These are phyloP conservation scores for Coleophoma cylindrospora DNA, from an alignment of 2,329 filamentous ascomycete species.

Conservation along the genomic window DNA sequence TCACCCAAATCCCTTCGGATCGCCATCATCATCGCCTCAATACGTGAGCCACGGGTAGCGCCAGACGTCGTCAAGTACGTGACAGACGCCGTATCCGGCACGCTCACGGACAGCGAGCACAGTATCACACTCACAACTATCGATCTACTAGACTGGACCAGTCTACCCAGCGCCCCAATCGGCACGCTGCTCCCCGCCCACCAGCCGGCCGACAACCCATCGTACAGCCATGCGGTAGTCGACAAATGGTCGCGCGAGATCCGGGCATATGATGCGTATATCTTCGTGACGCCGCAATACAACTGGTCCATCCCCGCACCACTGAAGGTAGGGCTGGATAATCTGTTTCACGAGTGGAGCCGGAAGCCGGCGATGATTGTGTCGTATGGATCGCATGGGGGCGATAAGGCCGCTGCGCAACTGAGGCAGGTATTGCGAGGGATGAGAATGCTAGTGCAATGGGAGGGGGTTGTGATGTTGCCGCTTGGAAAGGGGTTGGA, in stretches of 20 bases:
- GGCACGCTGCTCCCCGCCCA: not conserved
- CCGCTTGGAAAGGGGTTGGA: not conserved
- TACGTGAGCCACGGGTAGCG: not conserved
- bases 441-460: slow-evolving; percentile 25
- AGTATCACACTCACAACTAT: not conserved
- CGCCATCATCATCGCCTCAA: not conserved
- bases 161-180: not conserved
- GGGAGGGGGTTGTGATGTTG: not conserved
- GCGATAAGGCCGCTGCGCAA: slow-evolving; percentile 30
- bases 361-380: slow-evolving; percentile 39
- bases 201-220: not conserved
- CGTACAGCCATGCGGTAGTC: not conserved
- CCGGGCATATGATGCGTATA: slow-evolving; percentile 28
- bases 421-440: slow-evolving; percentile 28
- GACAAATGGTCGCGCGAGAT: slow-evolving; percentile 30
- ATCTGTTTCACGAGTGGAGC: slow-evolving; percentile 40
- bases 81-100: not conserved
- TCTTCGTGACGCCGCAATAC: slow-evolving; percentile 38
- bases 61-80: not conserved
- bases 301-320: slow-evolving; percentile 39
- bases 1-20: not conserved
- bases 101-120: not conserved
- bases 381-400: slow-evolving; percentile 37
- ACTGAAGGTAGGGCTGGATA: slow-evolving; percentile 43
- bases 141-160: not conserved